Conservation (phyloP, 2,329 filamentous ascomycete genomes). For the Colletotrichum godetiae region DNA sequence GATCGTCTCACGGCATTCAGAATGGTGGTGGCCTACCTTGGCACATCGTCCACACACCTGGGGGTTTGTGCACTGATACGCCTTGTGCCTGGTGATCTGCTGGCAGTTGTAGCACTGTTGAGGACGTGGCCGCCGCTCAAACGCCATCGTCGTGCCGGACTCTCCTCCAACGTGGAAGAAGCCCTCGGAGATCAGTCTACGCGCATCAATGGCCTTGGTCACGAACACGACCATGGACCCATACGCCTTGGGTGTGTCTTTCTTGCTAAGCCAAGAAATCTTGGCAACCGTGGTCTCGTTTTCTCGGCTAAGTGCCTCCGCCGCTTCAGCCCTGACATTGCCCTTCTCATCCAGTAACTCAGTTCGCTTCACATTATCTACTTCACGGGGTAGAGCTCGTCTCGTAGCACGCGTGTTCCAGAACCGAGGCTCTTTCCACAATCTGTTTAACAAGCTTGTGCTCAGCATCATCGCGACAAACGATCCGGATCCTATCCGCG, state of each 20-base stretch:
- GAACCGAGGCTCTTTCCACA: conserved; percentile 27
- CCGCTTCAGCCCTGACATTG: neutral
- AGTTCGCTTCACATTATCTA: conserved; percentile 39
- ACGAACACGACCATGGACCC: conserved; percentile 42
- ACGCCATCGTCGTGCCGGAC: conserved; percentile 36
- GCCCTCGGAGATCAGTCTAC: conserved; percentile 36
- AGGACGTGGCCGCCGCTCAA: conserved; percentile 39
- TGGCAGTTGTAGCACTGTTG: conserved; percentile 45
- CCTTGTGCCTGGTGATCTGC: conserved; percentile 41
- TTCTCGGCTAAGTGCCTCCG: conserved; percentile 38
- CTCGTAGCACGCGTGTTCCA: conserved; percentile 37
- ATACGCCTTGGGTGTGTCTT: conserved; percentile 38
- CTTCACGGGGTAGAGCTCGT: conserved; percentile 41
- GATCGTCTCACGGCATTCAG: conserved; percentile 22
- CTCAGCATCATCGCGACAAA: conserved; percentile 14
- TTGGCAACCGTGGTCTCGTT: conserved; percentile 41
- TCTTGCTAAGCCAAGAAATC: conserved; percentile 41
- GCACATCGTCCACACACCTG: conserved; percentile 36
- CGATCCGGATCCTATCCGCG: neutral
- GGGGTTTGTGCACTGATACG: conserved; percentile 41
- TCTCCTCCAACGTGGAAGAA: conserved; percentile 39
- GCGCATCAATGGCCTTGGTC: conserved; percentile 36
- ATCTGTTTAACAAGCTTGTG: conserved; percentile 35
- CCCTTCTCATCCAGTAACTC: conserved; percentile 38
- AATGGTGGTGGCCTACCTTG: conserved; percentile 38